phyloP scores from a whole-genome alignment of 495 filamentous ascomycete species.

The Parachaetomium inaequale region DNA sequence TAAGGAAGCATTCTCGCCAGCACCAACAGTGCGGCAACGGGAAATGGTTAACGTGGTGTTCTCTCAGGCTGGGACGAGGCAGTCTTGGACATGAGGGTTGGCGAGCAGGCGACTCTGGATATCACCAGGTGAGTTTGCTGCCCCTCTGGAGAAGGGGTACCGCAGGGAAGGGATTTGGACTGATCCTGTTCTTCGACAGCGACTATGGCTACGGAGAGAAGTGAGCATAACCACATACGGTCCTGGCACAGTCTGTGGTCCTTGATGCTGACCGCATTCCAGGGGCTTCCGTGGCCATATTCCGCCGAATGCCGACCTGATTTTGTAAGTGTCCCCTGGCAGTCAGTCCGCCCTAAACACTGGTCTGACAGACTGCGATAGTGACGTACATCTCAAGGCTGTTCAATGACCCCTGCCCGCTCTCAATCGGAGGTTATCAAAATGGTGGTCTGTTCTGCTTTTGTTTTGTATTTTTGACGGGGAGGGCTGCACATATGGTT shows the following conservation, averaged over 20 bases:
- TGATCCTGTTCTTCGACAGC: slow-evolving; percentile 38
- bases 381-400: slow-evolving; percentile 51
- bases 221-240: slow-evolving; percentile 43
- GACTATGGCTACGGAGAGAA: slow-evolving; percentile 74
- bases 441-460: background rate
- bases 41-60: no score
- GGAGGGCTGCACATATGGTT: background rate
- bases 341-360: background rate
- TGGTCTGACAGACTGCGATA: slow-evolving; percentile 25
- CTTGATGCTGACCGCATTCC: background rate
- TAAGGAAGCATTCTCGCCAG: no score
- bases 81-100: slow-evolving; percentile 71
- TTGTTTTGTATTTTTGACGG: background rate
- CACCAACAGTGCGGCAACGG: no score
- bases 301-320: slow-evolving; percentile 49
- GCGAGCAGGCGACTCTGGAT: slow-evolving; percentile 74
- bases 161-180: background rate
- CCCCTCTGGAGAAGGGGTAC: background rate
- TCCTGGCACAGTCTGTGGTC: no score
- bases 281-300: slow-evolving; percentile 68
- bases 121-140: slow-evolving; percentile 61
- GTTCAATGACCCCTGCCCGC: slow-evolving; percentile 19
- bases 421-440: background rate
- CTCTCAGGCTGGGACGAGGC: slow-evolving; percentile 94
- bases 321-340: slow-evolving; percentile 48